These are phyloP conservation scores for Crassisporium funariophilum DNA, from an alignment of 768 basidiomycete genomes.

Conservation along the genomic window DNA sequence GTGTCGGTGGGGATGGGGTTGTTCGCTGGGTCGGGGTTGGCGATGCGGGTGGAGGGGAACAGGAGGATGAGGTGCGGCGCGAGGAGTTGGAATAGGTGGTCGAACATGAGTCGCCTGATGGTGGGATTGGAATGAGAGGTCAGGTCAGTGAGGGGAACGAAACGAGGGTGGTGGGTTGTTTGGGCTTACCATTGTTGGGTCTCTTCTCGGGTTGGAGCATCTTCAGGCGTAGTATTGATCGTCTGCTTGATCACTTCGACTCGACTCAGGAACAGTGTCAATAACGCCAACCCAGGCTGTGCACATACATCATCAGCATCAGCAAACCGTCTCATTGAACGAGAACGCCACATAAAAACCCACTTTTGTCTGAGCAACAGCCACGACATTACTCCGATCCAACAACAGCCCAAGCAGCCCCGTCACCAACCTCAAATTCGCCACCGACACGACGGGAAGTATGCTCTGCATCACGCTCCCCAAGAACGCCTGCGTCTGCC, in stretches of 20 bases:
- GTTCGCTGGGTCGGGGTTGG: constrained; percentile 34
- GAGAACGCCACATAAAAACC: constrained; percentile 24
- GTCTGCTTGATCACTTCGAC: constrained; percentile 91
- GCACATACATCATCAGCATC: constrained; percentile 9
- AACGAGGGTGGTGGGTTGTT: background rate
- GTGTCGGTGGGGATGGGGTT: constrained; percentile 54
- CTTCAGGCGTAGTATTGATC: constrained; percentile 53
- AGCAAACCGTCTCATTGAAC: background rate
- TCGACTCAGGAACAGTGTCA: constrained; percentile 89
- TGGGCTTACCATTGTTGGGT: constrained; percentile 73
- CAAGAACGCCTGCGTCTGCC: constrained; percentile 90
- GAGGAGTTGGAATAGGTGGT: constrained; percentile 82
- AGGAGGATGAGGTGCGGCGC: constrained; percentile 74
- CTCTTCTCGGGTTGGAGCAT: constrained; percentile 70
- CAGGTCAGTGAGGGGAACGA: background rate
- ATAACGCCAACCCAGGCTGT: constrained; percentile 88
- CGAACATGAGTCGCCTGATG: constrained; percentile 82
- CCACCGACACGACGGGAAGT: constrained; percentile 76
- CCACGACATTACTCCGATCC: constrained; percentile 73
- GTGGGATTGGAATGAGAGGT: constrained; percentile 12
- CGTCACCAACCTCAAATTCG: constrained; percentile 78
- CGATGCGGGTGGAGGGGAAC: constrained; percentile 86
- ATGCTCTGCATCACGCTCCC: constrained; percentile 86
- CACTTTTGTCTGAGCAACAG: constrained; percentile 81
- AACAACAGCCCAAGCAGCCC: constrained; percentile 85